Evolutionary conservation across 2,329 filamentous ascomycete genomes (phyloP), one percentile per base, ranked within the genome.

Genomic region (Verticillium isaacii): DNA sequence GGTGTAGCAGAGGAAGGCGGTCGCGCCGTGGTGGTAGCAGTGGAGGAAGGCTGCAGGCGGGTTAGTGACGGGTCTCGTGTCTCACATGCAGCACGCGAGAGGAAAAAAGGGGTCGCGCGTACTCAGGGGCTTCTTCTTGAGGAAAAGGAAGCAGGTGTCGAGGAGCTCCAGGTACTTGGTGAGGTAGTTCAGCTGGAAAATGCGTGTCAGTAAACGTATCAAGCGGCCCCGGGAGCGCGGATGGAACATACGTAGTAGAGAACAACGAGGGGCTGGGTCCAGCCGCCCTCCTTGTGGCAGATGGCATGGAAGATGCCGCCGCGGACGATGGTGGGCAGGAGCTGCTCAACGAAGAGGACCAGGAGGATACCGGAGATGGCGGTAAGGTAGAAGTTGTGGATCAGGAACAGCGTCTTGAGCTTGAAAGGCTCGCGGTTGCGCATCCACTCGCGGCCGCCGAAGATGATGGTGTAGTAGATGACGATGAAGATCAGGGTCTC

Each of bases 41-140:
- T 98, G 94, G 69, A 98, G 91, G 89, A 98, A 98, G 73, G 95
- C 84, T 88, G 65, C 37, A 50, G n/a, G 17, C 6, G 54, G 15
- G 66, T 78, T 72, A 79, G 74, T 68, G 50, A 59, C 50, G 23
- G 57, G 54, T 58, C 56, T 62, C 17, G 5, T 19, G 17, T 56
- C 9, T 34, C 25, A 23, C 45, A 3, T 19, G 3, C 19, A 11
- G 7, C n/a, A 25, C 2, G 37, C 37, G 15, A 7, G 45, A 32
- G 29, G 17, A n/a, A 56, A 56, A 34, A n/a, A 17, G 29, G 41
- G 32, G 7, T 32, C 12, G 55, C 29, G 70, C 84, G 67, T 83
- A 89, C 87, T 97, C 75, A 97, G 81, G 60, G 94, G 94, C 89
- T 98, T 98, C 89, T 98, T 98, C 89, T 98, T 98, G 77, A 98